These are phyloP conservation scores for Zangia roseola DNA, from an alignment of 768 basidiomycete genomes.

Conservation along the genomic window DNA sequence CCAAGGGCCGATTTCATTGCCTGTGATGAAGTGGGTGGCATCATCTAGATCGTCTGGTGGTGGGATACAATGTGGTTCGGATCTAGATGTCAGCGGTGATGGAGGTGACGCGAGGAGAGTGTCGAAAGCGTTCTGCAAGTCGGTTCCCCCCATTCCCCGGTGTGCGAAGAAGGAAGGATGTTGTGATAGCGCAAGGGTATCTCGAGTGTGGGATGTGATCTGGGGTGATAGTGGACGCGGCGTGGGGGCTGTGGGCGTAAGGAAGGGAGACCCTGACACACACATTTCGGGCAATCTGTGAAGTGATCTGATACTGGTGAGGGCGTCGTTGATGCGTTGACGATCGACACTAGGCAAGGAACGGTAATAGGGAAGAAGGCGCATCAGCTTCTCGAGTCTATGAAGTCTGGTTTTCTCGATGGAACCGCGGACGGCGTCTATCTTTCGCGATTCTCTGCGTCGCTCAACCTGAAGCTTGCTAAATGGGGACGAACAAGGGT, in stretches of 20 bases:
- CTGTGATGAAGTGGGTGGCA: slow-evolving; percentile 3
- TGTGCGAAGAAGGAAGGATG: slow-evolving; percentile 14
- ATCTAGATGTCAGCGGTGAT: slow-evolving; percentile 14
- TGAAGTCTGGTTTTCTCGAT: slow-evolving; percentile 59
- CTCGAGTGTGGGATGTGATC: slow-evolving; percentile 9
- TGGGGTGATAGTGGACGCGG: slow-evolving; percentile 4
- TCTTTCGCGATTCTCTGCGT: slow-evolving; percentile 47
- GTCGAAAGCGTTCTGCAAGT: slow-evolving; percentile 15
- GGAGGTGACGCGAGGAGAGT: not conserved
- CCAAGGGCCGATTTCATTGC: slow-evolving; percentile 1
- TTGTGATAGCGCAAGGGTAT: not conserved
- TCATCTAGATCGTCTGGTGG: slow-evolving; percentile 9
- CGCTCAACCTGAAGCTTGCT: slow-evolving; percentile 47
- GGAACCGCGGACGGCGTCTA: slow-evolving; percentile 49
- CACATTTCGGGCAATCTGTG: slow-evolving; percentile 7
- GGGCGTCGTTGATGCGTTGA: slow-evolving; percentile 28
- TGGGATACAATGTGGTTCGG: slow-evolving; percentile 12
- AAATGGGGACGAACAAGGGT: not conserved
- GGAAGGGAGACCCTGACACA: slow-evolving; percentile 19
- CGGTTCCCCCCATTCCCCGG: slow-evolving; percentile 1
- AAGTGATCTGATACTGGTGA: slow-evolving; percentile 13
- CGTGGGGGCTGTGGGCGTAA: slow-evolving; percentile 5
- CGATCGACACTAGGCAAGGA: slow-evolving; percentile 31
- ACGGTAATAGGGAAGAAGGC: slow-evolving; percentile 39
- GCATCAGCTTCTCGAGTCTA: slow-evolving; percentile 47